These are phyloP conservation scores for Gamarada debralockiae DNA, from an alignment of 495 filamentous ascomycete genomes.

Conservation along the genomic window DNA sequence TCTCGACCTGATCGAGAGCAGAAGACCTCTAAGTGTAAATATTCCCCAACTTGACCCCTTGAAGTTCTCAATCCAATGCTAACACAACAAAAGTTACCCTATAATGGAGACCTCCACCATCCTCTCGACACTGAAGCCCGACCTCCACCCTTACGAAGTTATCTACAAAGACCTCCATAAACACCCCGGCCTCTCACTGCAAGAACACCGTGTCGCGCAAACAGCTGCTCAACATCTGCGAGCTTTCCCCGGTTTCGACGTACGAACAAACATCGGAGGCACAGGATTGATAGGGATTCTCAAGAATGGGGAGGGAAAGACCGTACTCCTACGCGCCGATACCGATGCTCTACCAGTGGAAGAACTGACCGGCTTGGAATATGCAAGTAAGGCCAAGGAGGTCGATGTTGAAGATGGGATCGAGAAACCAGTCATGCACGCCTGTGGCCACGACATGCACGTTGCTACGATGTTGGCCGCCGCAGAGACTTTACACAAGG, in stretches of 20 bases:
- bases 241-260: conserved; percentile 35
- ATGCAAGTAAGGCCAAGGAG: conserved; percentile 44
- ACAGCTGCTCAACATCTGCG: conserved; percentile 35
- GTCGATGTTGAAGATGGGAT: conserved; percentile 37
- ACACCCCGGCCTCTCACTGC: conserved; percentile 49
- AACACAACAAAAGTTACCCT: neutral
- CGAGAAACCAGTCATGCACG: conserved; percentile 57
- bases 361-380: conserved; percentile 52
- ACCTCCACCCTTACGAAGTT: conserved; percentile 35
- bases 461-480: conserved; percentile 48
- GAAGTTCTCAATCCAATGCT: too few species aligned
- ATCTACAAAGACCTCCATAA: conserved; percentile 45
- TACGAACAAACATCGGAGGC: conserved; percentile 50
- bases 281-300: conserved; percentile 52
- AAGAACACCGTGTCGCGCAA: conserved; percentile 42
- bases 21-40: too few species aligned
- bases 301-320: conserved; percentile 50
- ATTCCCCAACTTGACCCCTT: too few species aligned
- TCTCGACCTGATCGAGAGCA: too few species aligned
- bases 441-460: conserved; percentile 66
- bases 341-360: conserved; percentile 58
- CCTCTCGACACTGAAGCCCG: conserved; percentile 22
- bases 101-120: conserved; percentile 19
- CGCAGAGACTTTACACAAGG: conserved; percentile 38
- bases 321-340: conserved; percentile 54